Evolutionary conservation across 257 asterid genomes (phyloP).

Genomic region (Handroanthus guayacan): DNA sequence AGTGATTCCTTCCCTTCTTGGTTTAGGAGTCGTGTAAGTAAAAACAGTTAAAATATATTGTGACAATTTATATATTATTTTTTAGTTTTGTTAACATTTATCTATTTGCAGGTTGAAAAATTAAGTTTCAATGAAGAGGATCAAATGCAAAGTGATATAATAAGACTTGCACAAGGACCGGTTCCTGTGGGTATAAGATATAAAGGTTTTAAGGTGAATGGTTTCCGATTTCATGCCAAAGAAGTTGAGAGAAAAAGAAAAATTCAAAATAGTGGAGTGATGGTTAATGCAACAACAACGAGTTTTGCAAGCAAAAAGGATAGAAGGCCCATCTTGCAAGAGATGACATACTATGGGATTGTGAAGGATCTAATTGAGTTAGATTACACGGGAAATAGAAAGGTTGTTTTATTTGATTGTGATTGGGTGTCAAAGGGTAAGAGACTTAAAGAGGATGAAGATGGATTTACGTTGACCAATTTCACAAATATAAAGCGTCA

Average conservation of each 20-base stretch:
- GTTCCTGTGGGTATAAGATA: not conserved
- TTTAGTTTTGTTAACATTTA: too few species aligned
- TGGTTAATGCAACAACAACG: constrained; percentile 21
- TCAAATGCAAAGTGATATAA: not conserved
- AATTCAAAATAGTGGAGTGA: not conserved
- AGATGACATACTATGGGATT: constrained; percentile 12
- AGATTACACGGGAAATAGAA: not conserved
- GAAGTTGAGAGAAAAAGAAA: not conserved
- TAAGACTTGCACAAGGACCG: constrained; percentile 13
- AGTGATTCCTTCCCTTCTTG: too few species aligned
- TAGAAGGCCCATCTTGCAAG: not conserved
- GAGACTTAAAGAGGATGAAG: constrained; percentile 18
- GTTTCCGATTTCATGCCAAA: constrained; percentile 24
- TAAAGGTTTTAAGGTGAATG: constrained; percentile 11
- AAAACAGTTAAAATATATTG: too few species aligned
- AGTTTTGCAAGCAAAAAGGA: constrained; percentile 30
- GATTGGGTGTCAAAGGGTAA: constrained; percentile 19
- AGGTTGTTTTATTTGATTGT: constrained; percentile 22
- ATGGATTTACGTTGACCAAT: constrained; percentile 25
- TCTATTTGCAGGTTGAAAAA: not conserved
- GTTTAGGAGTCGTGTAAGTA: too few species aligned
- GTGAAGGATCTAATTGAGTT: constrained; percentile 17
- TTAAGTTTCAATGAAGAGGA: not conserved
- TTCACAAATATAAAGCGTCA: constrained; percentile 29
- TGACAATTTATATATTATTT: too few species aligned